A percentile compares a stretch with the other conserved stretches of the same genome.
Conservation (phyloP, 1,139 yeast species). For the Diutina pseudorugosa region DNA sequence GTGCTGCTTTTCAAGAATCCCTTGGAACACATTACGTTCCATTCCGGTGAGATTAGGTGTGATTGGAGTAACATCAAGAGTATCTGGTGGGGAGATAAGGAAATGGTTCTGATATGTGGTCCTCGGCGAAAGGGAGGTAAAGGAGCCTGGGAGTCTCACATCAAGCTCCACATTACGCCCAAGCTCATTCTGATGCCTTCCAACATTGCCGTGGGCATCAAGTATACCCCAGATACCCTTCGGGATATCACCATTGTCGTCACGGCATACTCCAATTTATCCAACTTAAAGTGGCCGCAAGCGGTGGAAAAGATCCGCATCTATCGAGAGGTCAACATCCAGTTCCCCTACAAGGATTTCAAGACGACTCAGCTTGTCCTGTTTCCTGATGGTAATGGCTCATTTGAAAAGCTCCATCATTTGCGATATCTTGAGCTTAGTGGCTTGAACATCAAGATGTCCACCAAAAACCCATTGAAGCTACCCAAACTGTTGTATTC, state of each 20-base stretch:
- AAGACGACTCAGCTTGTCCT: neutral
- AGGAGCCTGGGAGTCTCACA: neutral
- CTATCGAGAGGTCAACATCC: neutral
- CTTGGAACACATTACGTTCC: neutral
- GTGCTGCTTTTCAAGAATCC: neutral
- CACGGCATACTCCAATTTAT: neutral
- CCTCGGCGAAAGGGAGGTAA: neutral
- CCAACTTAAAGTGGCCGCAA: neutral
- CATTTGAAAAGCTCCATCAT: neutral
- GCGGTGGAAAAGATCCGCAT: neutral
- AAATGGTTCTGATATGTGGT: neutral
- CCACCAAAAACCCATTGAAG: neutral
- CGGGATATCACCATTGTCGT: neutral
- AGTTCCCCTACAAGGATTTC: neutral
- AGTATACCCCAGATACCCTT: neutral
- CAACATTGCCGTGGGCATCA: neutral
- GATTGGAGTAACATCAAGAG: neutral
- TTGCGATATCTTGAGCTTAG: neutral
- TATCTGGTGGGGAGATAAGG: neutral
- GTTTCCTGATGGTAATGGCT: neutral
- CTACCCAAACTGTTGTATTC: neutral
- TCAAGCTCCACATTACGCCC: neutral
- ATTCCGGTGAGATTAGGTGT: neutral
- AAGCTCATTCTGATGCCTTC: neutral
- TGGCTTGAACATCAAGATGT: neutral